phyloP scores from a whole-genome alignment of 495 filamentous ascomycete genomes.

The Annulohypoxylon moriforme region DNA sequence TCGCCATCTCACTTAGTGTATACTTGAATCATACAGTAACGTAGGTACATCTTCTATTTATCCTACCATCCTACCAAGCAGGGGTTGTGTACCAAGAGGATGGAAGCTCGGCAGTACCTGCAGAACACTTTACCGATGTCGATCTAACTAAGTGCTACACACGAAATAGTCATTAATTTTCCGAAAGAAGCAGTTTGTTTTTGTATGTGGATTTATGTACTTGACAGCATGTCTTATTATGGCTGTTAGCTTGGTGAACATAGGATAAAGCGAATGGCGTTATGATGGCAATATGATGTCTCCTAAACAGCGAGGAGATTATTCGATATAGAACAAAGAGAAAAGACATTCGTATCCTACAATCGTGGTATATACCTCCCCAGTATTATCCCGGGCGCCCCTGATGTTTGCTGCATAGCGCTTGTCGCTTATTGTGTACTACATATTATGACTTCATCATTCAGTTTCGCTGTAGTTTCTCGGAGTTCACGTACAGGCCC shows the following conservation, averaged over 20 bases:
- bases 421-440: slow-evolving; percentile 28
- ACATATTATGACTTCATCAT: slow-evolving; percentile 34
- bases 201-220: not conserved
- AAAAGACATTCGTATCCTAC: too few relatives aligned
- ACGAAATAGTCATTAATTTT: slow-evolving; percentile 1
- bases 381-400: slow-evolving; percentile 7
- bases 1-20: not conserved
- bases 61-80: slow-evolving; percentile 9
- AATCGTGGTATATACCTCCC: too few relatives aligned
- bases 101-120: slow-evolving; percentile 37
- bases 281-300: too few relatives aligned
- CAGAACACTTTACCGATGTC: slow-evolving; percentile 28
- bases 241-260: not conserved
- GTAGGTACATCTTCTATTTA: slow-evolving; percentile 9
- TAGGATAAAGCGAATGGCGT: too few relatives aligned
- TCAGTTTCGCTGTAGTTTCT: not conserved
- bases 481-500: not conserved
- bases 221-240: not conserved
- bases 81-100: slow-evolving; percentile 24
- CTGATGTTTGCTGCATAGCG: slow-evolving; percentile 9
- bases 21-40: not conserved
- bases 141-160: slow-evolving; percentile 7
- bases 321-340: too few relatives aligned
- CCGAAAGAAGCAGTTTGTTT: not conserved
- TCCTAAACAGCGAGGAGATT: too few relatives aligned